These are phyloP conservation scores for Exsudoporus frostii DNA, from an alignment of 768 basidiomycete genomes.

Conservation along the genomic window DNA sequence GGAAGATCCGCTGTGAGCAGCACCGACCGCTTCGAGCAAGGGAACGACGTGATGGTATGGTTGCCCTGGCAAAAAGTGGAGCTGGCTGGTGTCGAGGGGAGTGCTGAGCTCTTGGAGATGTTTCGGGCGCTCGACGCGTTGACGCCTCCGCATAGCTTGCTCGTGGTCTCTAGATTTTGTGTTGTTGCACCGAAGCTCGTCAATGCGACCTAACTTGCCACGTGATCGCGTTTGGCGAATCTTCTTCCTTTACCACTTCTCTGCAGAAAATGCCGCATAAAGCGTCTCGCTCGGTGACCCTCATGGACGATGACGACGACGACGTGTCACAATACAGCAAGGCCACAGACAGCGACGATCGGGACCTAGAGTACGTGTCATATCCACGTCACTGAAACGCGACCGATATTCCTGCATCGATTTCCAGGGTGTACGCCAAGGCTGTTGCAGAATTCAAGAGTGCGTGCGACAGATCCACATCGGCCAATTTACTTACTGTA, in stretches of 20 bases:
- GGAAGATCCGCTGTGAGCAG: constrained; percentile 31
- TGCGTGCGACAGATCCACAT: constrained; percentile 2
- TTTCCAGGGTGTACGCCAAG: constrained; percentile 25
- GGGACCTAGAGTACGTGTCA: constrained; percentile 22
- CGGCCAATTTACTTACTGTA: background rate
- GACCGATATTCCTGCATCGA: background rate
- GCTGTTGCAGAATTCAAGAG: constrained; percentile 33
- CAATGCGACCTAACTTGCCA: constrained; percentile 9
- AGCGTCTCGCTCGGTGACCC: constrained; percentile 5
- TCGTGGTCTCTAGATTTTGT: constrained; percentile 30
- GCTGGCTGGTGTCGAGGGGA: constrained; percentile 15
- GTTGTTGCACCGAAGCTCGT: constrained; percentile 7
- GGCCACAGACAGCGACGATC: constrained; percentile 25
- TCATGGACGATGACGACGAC: constrained; percentile 14
- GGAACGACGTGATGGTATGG: constrained; percentile 44
- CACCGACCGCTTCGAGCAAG: constrained; percentile 38
- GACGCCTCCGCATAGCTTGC: constrained; percentile 29
- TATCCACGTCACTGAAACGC: background rate
- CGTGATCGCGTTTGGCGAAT: constrained; percentile 15
- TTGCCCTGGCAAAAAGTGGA: constrained; percentile 48
- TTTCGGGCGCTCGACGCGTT: constrained; percentile 25
- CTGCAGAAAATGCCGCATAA: constrained; percentile 13
- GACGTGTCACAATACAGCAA: constrained; percentile 17
- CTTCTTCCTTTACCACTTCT: background rate
- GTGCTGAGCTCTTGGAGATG: constrained; percentile 14